Evolutionary conservation across 2,329 filamentous ascomycete genomes (phyloP), one percentile per base, ranked within the genome.

Genomic region (Thyridium curvatum): DNA sequence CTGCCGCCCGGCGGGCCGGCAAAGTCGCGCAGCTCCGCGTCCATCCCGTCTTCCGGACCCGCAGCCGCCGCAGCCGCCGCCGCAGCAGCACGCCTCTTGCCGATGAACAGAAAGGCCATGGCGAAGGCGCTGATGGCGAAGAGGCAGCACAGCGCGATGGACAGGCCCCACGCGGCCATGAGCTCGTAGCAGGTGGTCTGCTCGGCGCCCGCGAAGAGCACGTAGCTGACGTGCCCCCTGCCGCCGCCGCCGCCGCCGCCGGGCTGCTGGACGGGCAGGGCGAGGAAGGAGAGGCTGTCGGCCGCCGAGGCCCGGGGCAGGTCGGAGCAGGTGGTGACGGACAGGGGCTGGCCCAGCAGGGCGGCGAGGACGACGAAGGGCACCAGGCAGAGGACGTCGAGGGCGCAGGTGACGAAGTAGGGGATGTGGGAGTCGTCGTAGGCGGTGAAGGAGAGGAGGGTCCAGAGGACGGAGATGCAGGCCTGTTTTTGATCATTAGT

Each of bases 141-240:
- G 29, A 87, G 64, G 32, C 85, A 74, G 58, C 81, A 88, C 36
- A 94, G 73, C 4, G 81, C 81, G 60, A 95, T 90, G 58, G 79
- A 77, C 43, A 95, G 63, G 1, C 88, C 89, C 90, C 89, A 95
- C 48, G 93, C 77, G 13, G 84, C 78, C 72, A 94, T 94, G 59
- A 89, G 80, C 68, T 93, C 81, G 53, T 82, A 79, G 66, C 90
- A 96, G 40, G 85, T 84, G 14, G 74, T 60, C 58, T 70, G 71
- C 49, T 69, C 71, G 4, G 68, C 65, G 39, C 69, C 68, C 16
- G 71, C 68, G 60, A 74, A 74, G 33, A 66, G 55, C 38, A 69
- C 58, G 52, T 68, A 71, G 45, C 62, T 64, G 21, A 26, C 10
- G 6, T 26, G 6, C 6, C 10, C 21, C 21, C 21, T 10, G 21